A percentile compares a stretch with the other conserved stretches of the same genome.
These are phyloP conservation scores for Colletotrichum cordylinicola DNA, from an alignment of 2,329 filamentous ascomycete species.

Conservation along the genomic window DNA sequence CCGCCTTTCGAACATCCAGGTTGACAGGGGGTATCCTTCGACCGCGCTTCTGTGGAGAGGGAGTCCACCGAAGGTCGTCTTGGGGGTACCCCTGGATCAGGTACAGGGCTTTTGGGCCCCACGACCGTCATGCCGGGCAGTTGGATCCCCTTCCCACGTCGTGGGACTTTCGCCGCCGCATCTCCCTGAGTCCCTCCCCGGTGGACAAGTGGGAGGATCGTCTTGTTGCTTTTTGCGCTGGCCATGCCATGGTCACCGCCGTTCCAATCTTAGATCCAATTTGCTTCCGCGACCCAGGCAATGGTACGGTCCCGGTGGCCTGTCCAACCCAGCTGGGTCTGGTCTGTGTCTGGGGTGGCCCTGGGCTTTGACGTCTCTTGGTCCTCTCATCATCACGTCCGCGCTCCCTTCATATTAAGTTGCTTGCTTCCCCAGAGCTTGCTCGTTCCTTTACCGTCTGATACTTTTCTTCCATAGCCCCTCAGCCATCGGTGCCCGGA, in stretches of 20 bases:
- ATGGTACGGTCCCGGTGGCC: constrained; percentile 22
- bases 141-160: constrained; percentile 20
- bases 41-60: constrained; percentile 9
- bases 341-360: constrained; percentile 22
- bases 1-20: not conserved
- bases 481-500: constrained; percentile 16
- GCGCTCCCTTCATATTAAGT: constrained; percentile 23
- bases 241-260: constrained; percentile 25
- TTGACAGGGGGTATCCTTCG: constrained; percentile 7
- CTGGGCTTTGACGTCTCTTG: constrained; percentile 24
- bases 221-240: constrained; percentile 25
- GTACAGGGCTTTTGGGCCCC: constrained; percentile 22
- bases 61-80: constrained; percentile 7
- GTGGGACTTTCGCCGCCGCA: constrained; percentile 23
- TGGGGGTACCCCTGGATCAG: constrained; percentile 22
- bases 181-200: constrained; percentile 23
- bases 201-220: constrained; percentile 24
- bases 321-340: constrained; percentile 25
- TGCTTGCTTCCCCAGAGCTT: constrained; percentile 21
- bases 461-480: constrained; percentile 21
- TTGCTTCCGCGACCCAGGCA: constrained; percentile 21
- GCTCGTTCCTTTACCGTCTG: constrained; percentile 8
- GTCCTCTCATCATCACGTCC: constrained; percentile 24
- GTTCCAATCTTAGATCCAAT: constrained; percentile 27
- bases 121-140: constrained; percentile 25